Evolutionary conservation across 2,329 filamentous ascomycete genomes (phyloP).

Genomic region (Fusarium sp.): DNA sequence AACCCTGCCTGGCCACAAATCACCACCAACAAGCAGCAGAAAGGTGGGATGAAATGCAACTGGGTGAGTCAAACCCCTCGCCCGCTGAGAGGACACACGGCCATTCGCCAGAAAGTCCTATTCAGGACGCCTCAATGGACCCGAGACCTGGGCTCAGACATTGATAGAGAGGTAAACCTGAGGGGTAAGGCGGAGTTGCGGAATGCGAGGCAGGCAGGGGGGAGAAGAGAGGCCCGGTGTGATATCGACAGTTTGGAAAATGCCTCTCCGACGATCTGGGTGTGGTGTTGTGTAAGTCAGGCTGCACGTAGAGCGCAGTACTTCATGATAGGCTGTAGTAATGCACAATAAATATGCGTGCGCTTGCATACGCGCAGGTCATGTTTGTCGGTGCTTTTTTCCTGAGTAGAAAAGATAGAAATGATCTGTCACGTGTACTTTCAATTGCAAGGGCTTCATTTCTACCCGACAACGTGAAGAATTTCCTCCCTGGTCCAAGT

Average conservation of each 20-base stretch:
- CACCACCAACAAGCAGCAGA: not conserved
- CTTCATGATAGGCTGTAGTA: not conserved
- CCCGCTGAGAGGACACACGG: not conserved
- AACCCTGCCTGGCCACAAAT: not conserved
- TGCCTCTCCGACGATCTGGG: not conserved
- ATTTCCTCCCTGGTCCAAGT: not conserved
- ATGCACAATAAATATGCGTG: not conserved
- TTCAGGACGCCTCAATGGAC: not conserved
- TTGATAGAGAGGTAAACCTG: conserved; percentile 1
- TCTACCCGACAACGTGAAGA: not conserved
- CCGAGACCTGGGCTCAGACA: conserved; percentile 17
- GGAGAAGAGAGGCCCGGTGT: not conserved
- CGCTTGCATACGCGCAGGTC: not conserved
- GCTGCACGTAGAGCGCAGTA: not conserved
- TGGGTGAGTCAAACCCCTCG: not conserved
- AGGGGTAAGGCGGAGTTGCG: not conserved
- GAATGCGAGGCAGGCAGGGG: conserved; percentile 15
- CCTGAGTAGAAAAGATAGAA: not conserved
- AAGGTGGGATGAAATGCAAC: not conserved
- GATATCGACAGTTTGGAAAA: not conserved
- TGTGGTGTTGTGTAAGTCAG: conserved; percentile 19
- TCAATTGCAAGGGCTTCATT: not conserved
- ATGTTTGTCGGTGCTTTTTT: not conserved
- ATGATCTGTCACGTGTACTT: conserved; percentile 14
- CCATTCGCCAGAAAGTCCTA: not conserved